Percentiles rank a stretch among this genome's conserved stretches.
Conservation (phyloP, 352 stramenopile genomes). For the Pythium dissimile region DNA sequence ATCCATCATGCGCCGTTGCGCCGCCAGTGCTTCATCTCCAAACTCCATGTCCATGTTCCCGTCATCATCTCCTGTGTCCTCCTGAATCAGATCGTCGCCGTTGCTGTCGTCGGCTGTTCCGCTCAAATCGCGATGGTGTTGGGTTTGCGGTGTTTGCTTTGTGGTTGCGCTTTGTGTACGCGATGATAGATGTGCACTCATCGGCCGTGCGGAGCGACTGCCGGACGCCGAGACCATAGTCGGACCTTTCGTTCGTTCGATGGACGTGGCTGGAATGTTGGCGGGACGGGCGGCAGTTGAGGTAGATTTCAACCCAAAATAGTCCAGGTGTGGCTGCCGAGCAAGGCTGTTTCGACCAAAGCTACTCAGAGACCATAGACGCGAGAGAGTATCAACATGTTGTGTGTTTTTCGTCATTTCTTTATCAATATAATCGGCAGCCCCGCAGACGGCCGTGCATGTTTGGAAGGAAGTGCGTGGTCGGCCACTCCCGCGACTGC, state of each 20-base stretch:
- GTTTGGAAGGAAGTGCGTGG: too few relatives aligned
- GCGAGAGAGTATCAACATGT: too few relatives aligned
- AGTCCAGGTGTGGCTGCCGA: too few relatives aligned
- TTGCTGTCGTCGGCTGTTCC: constrained; percentile 20
- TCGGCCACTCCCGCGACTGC: too few relatives aligned
- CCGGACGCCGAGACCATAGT: too few relatives aligned
- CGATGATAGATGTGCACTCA: constrained; percentile 41
- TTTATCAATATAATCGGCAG: constrained; percentile 20
- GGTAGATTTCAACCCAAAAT: too few relatives aligned
- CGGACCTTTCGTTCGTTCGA: too few relatives aligned
- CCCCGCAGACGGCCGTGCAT: not conserved
- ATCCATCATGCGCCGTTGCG: constrained; percentile 7
- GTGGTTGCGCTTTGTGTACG: constrained; percentile 1
- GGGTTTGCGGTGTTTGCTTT: not conserved
- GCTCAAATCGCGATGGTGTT: not conserved
- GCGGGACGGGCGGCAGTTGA: not conserved
- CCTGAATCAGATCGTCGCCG: constrained; percentile 29
- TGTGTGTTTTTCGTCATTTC: constrained; percentile 9
- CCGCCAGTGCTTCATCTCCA: constrained; percentile 29
- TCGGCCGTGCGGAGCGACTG: constrained; percentile 25
- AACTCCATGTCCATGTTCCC: constrained; percentile 26
- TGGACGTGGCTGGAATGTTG: too few relatives aligned
- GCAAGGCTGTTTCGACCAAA: too few relatives aligned
- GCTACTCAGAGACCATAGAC: too few relatives aligned
- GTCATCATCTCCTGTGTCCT: constrained; percentile 35